A percentile compares a stretch with the other conserved stretches of the same genome.
Conservation (phyloP, 2,329 filamentous ascomycete genomes). For the Cordyceps fumosorosea region DNA sequence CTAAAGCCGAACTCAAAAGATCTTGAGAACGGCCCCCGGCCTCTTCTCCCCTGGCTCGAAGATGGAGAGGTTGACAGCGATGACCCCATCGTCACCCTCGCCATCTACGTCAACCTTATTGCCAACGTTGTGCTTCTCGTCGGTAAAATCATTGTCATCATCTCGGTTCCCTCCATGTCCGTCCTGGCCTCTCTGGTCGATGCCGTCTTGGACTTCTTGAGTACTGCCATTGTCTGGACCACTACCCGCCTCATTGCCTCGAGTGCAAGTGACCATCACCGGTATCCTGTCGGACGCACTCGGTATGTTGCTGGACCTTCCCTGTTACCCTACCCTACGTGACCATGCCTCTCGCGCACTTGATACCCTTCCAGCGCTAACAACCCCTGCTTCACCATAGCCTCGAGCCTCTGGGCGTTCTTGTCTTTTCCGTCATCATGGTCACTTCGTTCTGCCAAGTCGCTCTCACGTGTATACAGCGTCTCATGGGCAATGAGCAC, state of each 20-base stretch:
- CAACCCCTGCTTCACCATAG: slow-evolving; percentile 27
- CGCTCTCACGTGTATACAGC: slow-evolving; percentile 60
- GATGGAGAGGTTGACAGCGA: slow-evolving; percentile 67
- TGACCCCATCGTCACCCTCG: slow-evolving; percentile 71
- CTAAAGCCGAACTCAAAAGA: slow-evolving; percentile 28
- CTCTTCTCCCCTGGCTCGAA: slow-evolving; percentile 61
- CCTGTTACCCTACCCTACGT: background rate
- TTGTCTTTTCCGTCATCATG: slow-evolving; percentile 82
- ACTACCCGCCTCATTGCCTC: slow-evolving; percentile 64
- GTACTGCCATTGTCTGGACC: slow-evolving; percentile 73
- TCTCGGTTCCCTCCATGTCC: slow-evolving; percentile 74
- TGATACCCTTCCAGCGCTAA: slow-evolving; percentile 17
- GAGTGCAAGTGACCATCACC: slow-evolving; percentile 64
- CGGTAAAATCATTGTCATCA: slow-evolving; percentile 70
- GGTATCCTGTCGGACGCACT: slow-evolving; percentile 71
- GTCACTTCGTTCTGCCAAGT: slow-evolving; percentile 80
- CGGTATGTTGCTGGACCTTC: slow-evolving; percentile 27
- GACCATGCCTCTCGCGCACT: too few species aligned
- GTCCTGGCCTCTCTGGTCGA: slow-evolving; percentile 76
- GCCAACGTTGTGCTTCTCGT: slow-evolving; percentile 71
- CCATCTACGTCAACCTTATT: slow-evolving; percentile 78
- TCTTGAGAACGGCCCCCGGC: slow-evolving; percentile 26
- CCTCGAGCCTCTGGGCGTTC: slow-evolving; percentile 71
- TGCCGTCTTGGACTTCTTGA: slow-evolving; percentile 72
- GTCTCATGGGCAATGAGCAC: slow-evolving; percentile 54